phyloP scores from a whole-genome alignment of 441 rosid species.

The Erodium trifolium region DNA sequence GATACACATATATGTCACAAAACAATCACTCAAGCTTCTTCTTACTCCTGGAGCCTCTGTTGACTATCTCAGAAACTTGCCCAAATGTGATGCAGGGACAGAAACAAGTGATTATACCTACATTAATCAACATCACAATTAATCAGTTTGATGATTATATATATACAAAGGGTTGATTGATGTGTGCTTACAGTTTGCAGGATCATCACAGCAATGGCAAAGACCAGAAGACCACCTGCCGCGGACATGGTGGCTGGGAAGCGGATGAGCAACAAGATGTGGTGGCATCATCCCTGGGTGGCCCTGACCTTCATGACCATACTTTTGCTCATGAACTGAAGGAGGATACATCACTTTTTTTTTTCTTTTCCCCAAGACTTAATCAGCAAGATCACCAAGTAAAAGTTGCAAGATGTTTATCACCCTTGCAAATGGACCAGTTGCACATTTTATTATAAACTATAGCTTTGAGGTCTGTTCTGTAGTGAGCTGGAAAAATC shows the following conservation, averaged over 20 bases:
- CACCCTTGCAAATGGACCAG: not conserved
- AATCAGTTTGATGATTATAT: no score
- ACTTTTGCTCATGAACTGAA: not conserved
- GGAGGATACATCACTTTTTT: not conserved
- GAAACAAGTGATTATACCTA: conserved; percentile 16
- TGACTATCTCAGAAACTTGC: conserved; percentile 34
- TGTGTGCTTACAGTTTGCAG: conserved; percentile 1
- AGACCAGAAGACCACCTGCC: conserved; percentile 7
- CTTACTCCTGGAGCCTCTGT: conserved; percentile 28
- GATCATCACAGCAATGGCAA: conserved; percentile 3
- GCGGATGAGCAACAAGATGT: not conserved
- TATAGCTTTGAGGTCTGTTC: no score
- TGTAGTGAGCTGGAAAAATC: no score
- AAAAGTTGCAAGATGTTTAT: no score
- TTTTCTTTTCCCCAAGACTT: no score
- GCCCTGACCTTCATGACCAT: not conserved
- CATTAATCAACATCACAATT: not conserved
- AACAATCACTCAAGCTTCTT: not conserved
- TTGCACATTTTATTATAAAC: not conserved
- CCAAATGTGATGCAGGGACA: conserved; percentile 46
- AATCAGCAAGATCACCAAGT: no score
- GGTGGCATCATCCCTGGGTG: not conserved
- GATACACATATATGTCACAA: not conserved
- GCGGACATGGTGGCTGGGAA: not conserved
- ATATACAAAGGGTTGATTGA: no score